phyloP scores from a whole-genome alignment of 208 protist species.

The Trypanosoma mega region DNA sequence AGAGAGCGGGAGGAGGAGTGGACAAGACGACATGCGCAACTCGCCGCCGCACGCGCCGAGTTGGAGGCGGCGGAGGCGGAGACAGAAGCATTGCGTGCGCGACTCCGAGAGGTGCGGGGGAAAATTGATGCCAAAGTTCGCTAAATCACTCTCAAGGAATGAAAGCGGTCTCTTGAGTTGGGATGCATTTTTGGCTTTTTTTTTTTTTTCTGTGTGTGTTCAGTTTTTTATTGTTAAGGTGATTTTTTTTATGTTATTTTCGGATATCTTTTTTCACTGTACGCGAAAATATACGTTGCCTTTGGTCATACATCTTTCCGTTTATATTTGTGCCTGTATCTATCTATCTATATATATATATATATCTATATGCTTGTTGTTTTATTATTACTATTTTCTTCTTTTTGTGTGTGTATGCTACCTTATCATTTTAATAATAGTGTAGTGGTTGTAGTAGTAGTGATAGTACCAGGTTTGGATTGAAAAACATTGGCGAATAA shows the following conservation, averaged over 20 bases:
- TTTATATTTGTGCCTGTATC: neutral
- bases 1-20: conserved; percentile 32
- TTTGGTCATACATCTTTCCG: no score
- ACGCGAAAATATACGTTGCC: no score
- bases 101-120: conserved; percentile 10
- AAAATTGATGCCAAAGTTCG: neutral
- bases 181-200: neutral
- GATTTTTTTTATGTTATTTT: no score
- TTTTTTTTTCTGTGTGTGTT: neutral
- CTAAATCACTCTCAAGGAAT: no score
- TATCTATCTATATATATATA: neutral
- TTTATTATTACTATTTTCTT: neutral
- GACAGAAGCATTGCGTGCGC: conserved; percentile 8
- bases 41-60: neutral
- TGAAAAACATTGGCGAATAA: neutral
- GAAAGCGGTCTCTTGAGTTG: neutral
- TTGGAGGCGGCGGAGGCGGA: conserved; percentile 23
- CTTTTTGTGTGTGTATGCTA: neutral
- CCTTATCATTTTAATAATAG: no score
- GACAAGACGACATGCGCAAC: conserved; percentile 17
- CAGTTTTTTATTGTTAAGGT: no score
- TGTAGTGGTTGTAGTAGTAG: no score
- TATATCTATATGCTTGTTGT: neutral
- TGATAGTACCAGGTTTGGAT: no score
- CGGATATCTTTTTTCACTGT: no score